Base-by-base conservation (phyloP, 805 yeast species). In the Cyberlindnera americana region DNA sequence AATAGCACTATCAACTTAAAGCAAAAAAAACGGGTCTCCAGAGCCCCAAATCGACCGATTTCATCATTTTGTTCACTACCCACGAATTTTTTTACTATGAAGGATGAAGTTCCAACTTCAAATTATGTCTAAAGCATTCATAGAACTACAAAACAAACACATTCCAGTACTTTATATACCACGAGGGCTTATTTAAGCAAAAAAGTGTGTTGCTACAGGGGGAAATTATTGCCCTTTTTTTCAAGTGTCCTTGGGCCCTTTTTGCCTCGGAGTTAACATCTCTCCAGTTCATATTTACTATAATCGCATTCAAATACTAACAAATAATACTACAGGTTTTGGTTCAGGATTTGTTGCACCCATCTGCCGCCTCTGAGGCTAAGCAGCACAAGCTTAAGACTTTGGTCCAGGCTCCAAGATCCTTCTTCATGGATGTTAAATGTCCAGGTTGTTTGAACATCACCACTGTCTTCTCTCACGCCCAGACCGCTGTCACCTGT, bases 401-500 rank as follows among this genome's bases (percentile, higher is more conserved):
- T 65, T 84, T 93, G 67, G 99, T 93, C 60, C 96, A 91, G 72
- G 70, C 85, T 53, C 99, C 99, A 74, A 87, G 98, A 83, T 90
- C 98, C 48, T 93, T 77, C 83, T 93, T 93, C 85, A 90, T 93
- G 96, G 99, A 93, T 69, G 99, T 93, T 62, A 93, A 91, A 75
- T 93, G 99, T 76, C 98, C 95, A 73, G 98, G 99, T 64, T 93
- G 99, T 79, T 80, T 91, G 71, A 85, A 83, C 83, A 93, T 93
- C 78, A 89, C 99, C 73, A 91, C 97, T 60, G 98, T 93, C 59
- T 93, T 93, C 85, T 91, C 98, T 54, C 99, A 93, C 75, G 98
- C 99, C 59, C 99, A 93, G 81, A 93, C 99, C 64, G 98, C 97
- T 64, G 99, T 93, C 65, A 85, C 96, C 66, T 93, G 99, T 81